Evolutionary conservation across 164 flowering plant genomes (phyloP), one percentile per base, ranked within the genome.

Genomic region (Euptelea pleiosperma): DNA sequence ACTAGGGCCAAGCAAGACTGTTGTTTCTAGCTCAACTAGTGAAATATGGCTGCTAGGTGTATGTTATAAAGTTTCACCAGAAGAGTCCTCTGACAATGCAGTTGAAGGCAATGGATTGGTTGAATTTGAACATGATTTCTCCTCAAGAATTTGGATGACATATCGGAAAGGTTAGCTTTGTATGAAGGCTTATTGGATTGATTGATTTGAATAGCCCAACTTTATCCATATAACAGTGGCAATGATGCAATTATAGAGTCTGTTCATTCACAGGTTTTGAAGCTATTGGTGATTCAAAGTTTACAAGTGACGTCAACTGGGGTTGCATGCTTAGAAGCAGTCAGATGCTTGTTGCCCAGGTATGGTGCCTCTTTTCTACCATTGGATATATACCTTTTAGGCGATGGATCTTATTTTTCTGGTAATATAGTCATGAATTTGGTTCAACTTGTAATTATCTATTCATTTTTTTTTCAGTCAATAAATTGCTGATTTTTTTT

Each of bases 311-410:
- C 70, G 87, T 79, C 12, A 50, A 68, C 55, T 93, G 97, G 97
- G 99, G 99, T 42, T 93, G 99, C 73, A 93, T 93, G 99, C 84
- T 90, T 60, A 76, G 99, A 52, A 93, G 99, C 64, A 84, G 99
- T 66, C 99, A 93, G 73, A 93, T 93, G 99, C 97, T 93, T 70
- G 77, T 88, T 61, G 96, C 99, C 29, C 99, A 93, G 85, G 98
- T 79, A 58, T 56, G 11, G 8, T 58, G 18, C 56, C 60, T 55
- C 29, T 45, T 52, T 18, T 34, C 14, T 35, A 21, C 60, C n/a
- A 19, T 43, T 29, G 9, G 37, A 30, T 41, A 4, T 30, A 24
- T n/a, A 2, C n/a, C 16, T 49, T 37, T 21, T 21, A 7, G 14
- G 21, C 35, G 29, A 15, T 36, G 33, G 5, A 14, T 15, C 30